Evolutionary conservation across 2,329 filamentous ascomycete genomes (phyloP).

Genomic region (Juglanconis oblonga): DNA sequence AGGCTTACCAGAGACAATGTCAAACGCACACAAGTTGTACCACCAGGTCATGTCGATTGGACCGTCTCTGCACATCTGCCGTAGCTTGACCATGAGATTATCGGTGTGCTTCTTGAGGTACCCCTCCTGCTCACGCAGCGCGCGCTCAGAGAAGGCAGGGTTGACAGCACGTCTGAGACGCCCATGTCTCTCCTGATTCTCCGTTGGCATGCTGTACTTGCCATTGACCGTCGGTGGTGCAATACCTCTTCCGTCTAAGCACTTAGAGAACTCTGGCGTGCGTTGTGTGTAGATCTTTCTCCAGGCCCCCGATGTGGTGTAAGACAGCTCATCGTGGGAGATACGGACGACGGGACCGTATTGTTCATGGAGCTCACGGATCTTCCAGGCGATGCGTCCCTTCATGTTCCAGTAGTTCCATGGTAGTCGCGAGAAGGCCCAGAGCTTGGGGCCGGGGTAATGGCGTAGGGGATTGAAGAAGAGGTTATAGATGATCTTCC

Average conservation of each 20-base stretch:
- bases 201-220: conserved; percentile 8
- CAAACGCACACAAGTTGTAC: conserved; percentile 24
- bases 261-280: conserved; percentile 3
- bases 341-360: conserved; percentile 31
- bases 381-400: conserved; percentile 7
- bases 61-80: neutral
- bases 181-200: conserved; percentile 10
- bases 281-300: conserved; percentile 5
- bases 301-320: conserved; percentile 33
- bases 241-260: conserved; percentile 1
- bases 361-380: conserved; percentile 7
- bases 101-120: conserved; percentile 20
- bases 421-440: conserved; percentile 9
- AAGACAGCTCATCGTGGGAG: conserved; percentile 33
- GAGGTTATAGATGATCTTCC: conserved; percentile 5
- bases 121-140: conserved; percentile 23
- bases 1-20: conserved; percentile 18
- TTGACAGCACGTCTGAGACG: conserved; percentile 22
- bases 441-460: conserved; percentile 11
- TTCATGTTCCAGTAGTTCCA: conserved; percentile 8
- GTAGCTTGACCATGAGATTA: conserved; percentile 19
- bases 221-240: conserved; percentile 9
- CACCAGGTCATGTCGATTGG: conserved; percentile 22
- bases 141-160: conserved; percentile 26
- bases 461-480: conserved; percentile 31